Evolutionary conservation across 176 grass and related monocot genomes (phyloP), one percentile per base, ranked within the genome.

Genomic region (Metroxylon sagu): DNA sequence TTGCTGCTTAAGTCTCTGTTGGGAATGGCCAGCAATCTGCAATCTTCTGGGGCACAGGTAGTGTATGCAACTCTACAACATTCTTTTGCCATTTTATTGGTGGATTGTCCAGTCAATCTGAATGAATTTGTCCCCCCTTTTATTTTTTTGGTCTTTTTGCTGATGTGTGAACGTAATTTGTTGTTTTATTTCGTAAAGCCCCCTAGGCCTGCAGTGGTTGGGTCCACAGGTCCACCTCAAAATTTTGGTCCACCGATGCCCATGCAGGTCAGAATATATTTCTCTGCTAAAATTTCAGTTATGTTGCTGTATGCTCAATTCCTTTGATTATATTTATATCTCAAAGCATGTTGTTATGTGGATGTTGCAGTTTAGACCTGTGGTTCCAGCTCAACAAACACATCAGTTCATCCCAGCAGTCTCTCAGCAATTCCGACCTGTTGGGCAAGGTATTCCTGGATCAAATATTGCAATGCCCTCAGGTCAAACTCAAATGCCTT

Each of bases 181-280:
- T 16, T 62, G 12, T 61, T 39, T 62, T 53, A 30, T 35, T 16
- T 72, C 19, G 60, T 71, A 59, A 79, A 95, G 90, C 90, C 76
- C 28, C 79, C 74, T 48, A 83, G 82, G 71, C 85, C 92, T 80
- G 72, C 84, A 71, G 77, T 77, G 55, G 68, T 83, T 56, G 75
- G 80, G 52, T 82, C 82, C 51, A 50, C 35, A 14, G 64, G 61
- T 50, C 93, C 79, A 60, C 61, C 74, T 56, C 91, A 92, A 85
- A 88, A 92, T 81, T 74, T 85, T 65, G 87, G 76, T 60, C 78
- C 84, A 30, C 93, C 81, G 35, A 89, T 92, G 66, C 73, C 74
- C n/a, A 85, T 92, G 78, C 93, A 88, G 93, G 93, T 92, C 71
- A 68, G 56, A 14, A 56, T 52, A 16, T 18, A 59, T 19, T 25